These are phyloP conservation scores for Beauveria brongniartii DNA, from an alignment of 2,329 filamentous ascomycete species.

Conservation along the genomic window DNA sequence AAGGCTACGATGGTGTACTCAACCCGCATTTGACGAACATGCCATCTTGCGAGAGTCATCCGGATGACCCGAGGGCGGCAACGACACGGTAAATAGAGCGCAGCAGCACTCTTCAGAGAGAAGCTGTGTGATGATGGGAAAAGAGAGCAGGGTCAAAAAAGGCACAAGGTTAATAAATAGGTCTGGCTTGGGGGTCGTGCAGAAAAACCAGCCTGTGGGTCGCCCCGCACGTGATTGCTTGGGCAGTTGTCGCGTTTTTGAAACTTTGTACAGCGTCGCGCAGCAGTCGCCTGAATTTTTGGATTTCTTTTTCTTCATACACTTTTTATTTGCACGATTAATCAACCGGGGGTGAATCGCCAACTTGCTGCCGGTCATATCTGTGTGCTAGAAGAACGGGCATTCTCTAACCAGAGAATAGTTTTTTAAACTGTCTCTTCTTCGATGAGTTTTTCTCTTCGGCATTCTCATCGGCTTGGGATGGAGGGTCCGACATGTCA, in stretches of 20 bases:
- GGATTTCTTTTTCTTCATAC: constrained; percentile 26
- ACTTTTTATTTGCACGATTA: constrained; percentile 47
- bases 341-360: constrained; percentile 48
- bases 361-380: constrained; percentile 52
- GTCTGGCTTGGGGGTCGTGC: neutral
- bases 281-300: neutral
- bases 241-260: neutral
- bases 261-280: neutral
- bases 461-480: constrained; percentile 10
- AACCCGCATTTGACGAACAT: neutral
- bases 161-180: neutral
- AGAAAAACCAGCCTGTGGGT: constrained; percentile 3
- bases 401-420: constrained; percentile 16
- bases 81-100: too few species aligned
- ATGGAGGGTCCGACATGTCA: constrained; percentile 11
- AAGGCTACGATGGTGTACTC: neutral
- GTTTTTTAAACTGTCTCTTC: neutral
- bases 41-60: neutral
- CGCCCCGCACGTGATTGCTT: constrained; percentile 20
- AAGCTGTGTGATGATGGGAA: neutral
- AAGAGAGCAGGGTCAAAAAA: neutral
- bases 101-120: too few species aligned
- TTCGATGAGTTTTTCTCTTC: constrained; percentile 4
- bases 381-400: constrained; percentile 46
- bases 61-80: neutral